Conservation (phyloP, 495 filamentous ascomycete genomes). For the Penicillium ucsense region DNA sequence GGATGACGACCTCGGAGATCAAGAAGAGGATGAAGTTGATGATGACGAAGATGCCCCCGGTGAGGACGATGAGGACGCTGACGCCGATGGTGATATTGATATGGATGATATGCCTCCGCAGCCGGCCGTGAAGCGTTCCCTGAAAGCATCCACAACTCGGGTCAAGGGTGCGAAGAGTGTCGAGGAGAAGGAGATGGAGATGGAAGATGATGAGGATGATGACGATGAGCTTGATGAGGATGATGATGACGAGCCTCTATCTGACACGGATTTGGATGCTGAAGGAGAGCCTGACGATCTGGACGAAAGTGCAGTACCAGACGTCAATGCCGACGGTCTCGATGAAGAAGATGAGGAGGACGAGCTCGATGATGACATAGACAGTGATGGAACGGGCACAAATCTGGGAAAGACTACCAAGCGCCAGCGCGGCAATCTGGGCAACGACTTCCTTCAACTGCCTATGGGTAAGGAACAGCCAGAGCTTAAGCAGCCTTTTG, state of each 20-base stretch:
- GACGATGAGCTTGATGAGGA: conserved; percentile 37
- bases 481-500: not conserved
- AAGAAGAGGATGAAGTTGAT: conserved; percentile 51
- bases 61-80: conserved; percentile 45
- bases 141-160: conserved; percentile 23
- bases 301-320: conserved; percentile 34
- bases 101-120: conserved; percentile 44
- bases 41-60: conserved; percentile 48
- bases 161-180: conserved; percentile 39
- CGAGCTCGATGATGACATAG: conserved; percentile 51
- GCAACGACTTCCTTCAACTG: conserved; percentile 69
- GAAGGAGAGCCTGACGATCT: conserved; percentile 42
- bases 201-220: conserved; percentile 32
- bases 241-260: conserved; percentile 47
- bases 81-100: conserved; percentile 47
- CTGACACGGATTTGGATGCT: conserved; percentile 41
- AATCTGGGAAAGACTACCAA: conserved; percentile 81
- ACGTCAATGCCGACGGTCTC: conserved; percentile 27
- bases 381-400: conserved; percentile 50
- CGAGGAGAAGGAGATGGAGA: conserved; percentile 51
- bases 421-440: conserved; percentile 66
- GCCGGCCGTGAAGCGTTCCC: conserved; percentile 25
- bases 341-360: conserved; percentile 50
- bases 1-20: conserved; percentile 45
- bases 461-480: conserved; percentile 55